Evolutionary conservation across 129 eudicot species (phyloP).

Genomic region (Cynara cardunculus): DNA sequence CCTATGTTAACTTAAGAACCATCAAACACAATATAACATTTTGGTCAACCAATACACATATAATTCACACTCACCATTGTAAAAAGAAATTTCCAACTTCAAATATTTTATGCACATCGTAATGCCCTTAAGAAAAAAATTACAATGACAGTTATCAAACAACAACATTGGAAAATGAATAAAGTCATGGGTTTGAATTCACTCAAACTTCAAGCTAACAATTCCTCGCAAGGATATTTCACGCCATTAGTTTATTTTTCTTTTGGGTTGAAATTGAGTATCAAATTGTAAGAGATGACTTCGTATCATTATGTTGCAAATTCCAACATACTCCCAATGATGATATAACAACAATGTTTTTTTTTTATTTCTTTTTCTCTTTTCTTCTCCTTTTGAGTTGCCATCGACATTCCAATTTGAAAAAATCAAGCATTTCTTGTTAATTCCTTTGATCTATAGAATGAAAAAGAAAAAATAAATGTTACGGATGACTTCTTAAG

Average conservation of each 20-base stretch:
- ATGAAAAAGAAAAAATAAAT: neutral
- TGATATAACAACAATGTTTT: neutral
- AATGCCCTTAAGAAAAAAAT: neutral
- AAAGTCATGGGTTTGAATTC: neutral
- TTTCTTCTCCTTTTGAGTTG: neutral
- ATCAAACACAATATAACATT: neutral
- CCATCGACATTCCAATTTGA: neutral
- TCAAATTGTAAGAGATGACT: neutral
- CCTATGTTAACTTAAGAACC: neutral
- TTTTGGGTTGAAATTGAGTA: neutral
- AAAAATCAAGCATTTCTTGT: constrained; percentile 14
- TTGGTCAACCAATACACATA: neutral
- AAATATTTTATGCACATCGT: neutral
- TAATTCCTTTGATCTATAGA: neutral
- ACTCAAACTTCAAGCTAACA: neutral
- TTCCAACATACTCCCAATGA: neutral
- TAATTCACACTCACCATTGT: neutral
- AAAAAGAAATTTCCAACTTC: neutral
- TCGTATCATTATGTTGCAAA: neutral
- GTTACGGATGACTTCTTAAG: neutral
- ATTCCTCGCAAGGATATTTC: neutral
- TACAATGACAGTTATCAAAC: neutral
- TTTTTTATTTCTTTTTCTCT: neutral
- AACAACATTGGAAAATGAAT: neutral
- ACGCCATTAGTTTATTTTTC: neutral